Conservation (phyloP, 768 basidiomycete genomes). For the Calocybe cyanea region DNA sequence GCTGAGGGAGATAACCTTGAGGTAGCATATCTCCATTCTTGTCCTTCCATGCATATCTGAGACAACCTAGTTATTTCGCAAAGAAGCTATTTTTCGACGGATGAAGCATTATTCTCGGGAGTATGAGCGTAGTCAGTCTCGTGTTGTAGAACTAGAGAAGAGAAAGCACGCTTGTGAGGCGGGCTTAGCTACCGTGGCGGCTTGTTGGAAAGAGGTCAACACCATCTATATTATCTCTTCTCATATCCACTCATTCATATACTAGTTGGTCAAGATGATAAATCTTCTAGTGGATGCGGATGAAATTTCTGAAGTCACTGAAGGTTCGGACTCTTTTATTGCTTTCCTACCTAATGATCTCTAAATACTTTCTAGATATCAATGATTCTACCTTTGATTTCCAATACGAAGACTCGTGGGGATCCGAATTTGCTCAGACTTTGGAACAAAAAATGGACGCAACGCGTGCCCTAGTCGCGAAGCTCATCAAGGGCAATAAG, state of each 20-base stretch:
- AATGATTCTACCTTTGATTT: constrained; percentile 44
- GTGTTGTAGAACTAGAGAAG: constrained; percentile 62
- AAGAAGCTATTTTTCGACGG: constrained; percentile 80
- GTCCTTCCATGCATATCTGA: constrained; percentile 11
- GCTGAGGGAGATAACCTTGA: constrained; percentile 58
- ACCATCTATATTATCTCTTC: constrained; percentile 1
- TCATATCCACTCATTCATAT: constrained; percentile 1
- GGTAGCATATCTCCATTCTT: constrained; percentile 36
- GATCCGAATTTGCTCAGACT: constrained; percentile 35
- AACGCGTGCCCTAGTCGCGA: constrained; percentile 57
- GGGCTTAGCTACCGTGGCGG: constrained; percentile 67
- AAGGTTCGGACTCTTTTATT: constrained; percentile 39
- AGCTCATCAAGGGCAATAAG: constrained; percentile 45
- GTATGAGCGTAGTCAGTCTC: constrained; percentile 57
- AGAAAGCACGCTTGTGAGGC: constrained; percentile 66
- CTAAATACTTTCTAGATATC: constrained; percentile 29
- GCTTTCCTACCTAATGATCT: constrained; percentile 9
- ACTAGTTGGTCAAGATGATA: constrained; percentile 64
- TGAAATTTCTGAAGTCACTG: constrained; percentile 38
- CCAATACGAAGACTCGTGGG: constrained; percentile 26
- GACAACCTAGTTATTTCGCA: constrained; percentile 64
- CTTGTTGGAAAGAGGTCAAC: constrained; percentile 76
- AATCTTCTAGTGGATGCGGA: constrained; percentile 54
- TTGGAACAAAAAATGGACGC: constrained; percentile 53
- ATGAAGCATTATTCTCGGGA: constrained; percentile 83